Evolutionary conservation across 371 early-diverging fungal genomes (phyloP).

Genomic region (Lichtheimia ramosa): DNA sequence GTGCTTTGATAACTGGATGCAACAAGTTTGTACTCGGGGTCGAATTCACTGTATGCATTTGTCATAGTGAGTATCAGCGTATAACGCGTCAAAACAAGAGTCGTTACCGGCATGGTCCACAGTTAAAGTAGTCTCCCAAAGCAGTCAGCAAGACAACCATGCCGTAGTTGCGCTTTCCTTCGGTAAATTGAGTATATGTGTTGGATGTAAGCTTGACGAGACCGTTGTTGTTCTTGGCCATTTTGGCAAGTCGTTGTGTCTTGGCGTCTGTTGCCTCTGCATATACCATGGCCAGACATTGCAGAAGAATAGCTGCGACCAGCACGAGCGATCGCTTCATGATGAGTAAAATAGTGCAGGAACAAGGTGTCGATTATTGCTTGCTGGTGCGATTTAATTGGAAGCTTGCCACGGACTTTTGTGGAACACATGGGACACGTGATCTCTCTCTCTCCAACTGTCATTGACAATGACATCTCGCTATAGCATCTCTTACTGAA

Average conservation of each 20-base stretch:
- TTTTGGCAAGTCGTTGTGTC: slow-evolving; percentile 27
- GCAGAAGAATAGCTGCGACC: background rate
- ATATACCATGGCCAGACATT: background rate
- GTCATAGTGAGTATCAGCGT: background rate
- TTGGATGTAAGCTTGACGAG: slow-evolving; percentile 61
- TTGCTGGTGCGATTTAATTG: background rate
- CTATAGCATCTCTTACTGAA: too few relatives aligned
- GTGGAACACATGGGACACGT: too few relatives aligned
- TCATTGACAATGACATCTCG: too few relatives aligned
- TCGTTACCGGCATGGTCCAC: slow-evolving; percentile 74
- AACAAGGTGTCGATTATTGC: background rate
- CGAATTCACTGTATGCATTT: slow-evolving; percentile 75
- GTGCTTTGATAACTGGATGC: slow-evolving; percentile 58
- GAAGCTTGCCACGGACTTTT: background rate
- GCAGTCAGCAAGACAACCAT: slow-evolving; percentile 78
- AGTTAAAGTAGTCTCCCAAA: slow-evolving; percentile 62
- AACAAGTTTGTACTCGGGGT: slow-evolving; percentile 68
- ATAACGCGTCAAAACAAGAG: background rate
- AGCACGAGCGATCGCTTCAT: slow-evolving; percentile 11
- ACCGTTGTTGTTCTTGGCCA: slow-evolving; percentile 48
- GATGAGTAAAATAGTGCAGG: background rate
- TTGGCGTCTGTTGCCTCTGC: slow-evolving; percentile 30
- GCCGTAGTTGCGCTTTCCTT: slow-evolving; percentile 78
- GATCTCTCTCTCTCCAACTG: too few relatives aligned
- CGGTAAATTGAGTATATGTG: slow-evolving; percentile 63